phyloP scores from a whole-genome alignment of 129 eudicot genomes.

The Artemisia tridentata region DNA sequence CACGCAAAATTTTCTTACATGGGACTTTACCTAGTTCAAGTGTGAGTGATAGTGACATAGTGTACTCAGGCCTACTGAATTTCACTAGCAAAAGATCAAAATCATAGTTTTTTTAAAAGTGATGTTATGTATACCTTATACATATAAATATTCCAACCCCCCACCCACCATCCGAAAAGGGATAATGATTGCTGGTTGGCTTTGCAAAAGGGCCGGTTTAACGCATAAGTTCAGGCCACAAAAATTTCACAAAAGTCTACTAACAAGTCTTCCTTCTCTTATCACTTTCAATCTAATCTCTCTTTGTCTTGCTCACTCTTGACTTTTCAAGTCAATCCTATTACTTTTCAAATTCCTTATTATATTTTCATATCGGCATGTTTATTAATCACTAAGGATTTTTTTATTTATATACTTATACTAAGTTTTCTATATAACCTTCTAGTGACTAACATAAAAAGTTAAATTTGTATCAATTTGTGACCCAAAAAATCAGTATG shows the following conservation, averaged over 20 bases:
- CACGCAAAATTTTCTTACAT: no score
- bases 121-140: background rate
- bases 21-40: no score
- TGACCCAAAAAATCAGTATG: background rate
- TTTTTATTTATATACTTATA: background rate
- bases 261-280: slow-evolving; percentile 26
- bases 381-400: background rate
- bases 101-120: background rate
- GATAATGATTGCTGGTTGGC: slow-evolving; percentile 19
- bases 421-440: background rate
- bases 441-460: slow-evolving; percentile 4
- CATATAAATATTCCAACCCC: slow-evolving; percentile 1
- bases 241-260: slow-evolving; percentile 42
- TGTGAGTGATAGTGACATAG: no score
- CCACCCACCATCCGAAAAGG: background rate
- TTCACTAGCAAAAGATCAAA: no score
- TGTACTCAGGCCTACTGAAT: no score
- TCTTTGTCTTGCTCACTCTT: slow-evolving; percentile 26
- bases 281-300: slow-evolving; percentile 20
- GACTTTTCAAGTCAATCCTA: slow-evolving; percentile 35
- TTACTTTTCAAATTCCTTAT: slow-evolving; percentile 11
- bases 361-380: background rate
- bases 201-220: slow-evolving; percentile 37
- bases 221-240: slow-evolving; percentile 31
- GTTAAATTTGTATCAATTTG: background rate